Evolutionary conservation across 2,329 filamentous ascomycete species (phyloP).

Genomic region (Aciculosporium take): DNA sequence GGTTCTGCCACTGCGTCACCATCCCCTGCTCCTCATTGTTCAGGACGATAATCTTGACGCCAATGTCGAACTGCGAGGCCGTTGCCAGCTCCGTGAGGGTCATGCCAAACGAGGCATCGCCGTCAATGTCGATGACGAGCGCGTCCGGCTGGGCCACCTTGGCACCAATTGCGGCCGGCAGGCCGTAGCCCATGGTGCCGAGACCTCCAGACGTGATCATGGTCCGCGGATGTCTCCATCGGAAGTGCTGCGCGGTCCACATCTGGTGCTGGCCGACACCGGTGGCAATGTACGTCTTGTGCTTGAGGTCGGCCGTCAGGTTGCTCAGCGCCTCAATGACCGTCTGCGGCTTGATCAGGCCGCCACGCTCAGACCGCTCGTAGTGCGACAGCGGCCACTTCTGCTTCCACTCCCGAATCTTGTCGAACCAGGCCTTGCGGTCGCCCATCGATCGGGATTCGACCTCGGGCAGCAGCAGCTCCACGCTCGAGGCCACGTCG

Average conservation of each 20-base stretch:
- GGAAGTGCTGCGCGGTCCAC: constrained; percentile 96
- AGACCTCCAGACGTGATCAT: constrained; percentile 96
- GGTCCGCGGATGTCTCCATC: constrained; percentile 79
- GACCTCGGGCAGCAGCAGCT: constrained; percentile 58
- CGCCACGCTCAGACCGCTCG: constrained; percentile 60
- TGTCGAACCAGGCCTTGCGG: constrained; percentile 72
- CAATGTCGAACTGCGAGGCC: constrained; percentile 88
- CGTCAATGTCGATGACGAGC: constrained; percentile 88
- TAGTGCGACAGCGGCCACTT: constrained; percentile 77
- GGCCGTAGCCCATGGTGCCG: constrained; percentile 76
- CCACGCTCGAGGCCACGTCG: constrained; percentile 71
- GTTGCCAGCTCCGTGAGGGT: constrained; percentile 88
- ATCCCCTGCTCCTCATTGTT: constrained; percentile 98
- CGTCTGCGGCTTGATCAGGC: constrained; percentile 86
- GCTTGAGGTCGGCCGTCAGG: constrained; percentile 64
- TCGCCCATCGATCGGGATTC: constrained; percentile 45
- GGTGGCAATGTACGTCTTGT: constrained; percentile 76
- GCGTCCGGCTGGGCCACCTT: constrained; percentile 63
- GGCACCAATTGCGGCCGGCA: constrained; percentile 87
- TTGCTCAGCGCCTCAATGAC: constrained; percentile 84
- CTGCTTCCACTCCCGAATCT: constrained; percentile 83
- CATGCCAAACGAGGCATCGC: constrained; percentile 98
- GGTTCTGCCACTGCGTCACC: constrained; percentile 96
- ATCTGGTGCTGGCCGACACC: constrained; percentile 97
- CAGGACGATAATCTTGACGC: constrained; percentile 81